These are phyloP conservation scores for Gaertneriomyces semiglobifer DNA, from an alignment of 192 early-diverging fungal species.

Conservation along the genomic window DNA sequence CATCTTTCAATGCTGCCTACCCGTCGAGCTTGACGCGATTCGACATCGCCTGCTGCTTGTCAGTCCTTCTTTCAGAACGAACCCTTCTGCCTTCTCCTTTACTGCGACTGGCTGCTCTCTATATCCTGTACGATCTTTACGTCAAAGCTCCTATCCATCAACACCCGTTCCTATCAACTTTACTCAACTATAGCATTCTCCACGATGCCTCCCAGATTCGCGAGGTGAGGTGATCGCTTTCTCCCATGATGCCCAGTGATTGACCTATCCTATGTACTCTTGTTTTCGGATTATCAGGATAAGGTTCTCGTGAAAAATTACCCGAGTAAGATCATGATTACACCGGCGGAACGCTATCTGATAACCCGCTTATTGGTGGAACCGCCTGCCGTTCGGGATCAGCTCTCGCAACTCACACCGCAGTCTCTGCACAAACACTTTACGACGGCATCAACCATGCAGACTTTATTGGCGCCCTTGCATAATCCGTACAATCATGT, in stretches of 20 bases:
- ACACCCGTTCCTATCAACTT: conserved; percentile 22
- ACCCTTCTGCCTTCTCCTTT: conserved; percentile 10
- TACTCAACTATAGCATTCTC: conserved; percentile 14
- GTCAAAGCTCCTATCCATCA: not conserved
- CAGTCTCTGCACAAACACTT: no score
- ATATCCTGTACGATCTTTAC: conserved; percentile 18
- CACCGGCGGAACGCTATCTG: not conserved
- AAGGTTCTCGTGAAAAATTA: not conserved
- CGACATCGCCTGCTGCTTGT: conserved; percentile 15
- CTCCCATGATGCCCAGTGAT: not conserved
- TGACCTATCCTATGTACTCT: not conserved
- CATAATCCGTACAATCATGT: no score
- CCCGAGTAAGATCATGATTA: not conserved
- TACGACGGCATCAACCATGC: no score
- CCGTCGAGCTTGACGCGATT: conserved; percentile 16
- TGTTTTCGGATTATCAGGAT: not conserved
- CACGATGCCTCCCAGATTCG: not conserved
- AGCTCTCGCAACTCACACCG: no score
- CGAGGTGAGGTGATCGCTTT: not conserved
- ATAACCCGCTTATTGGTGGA: not conserved
- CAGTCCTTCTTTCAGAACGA: conserved; percentile 13
- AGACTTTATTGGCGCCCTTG: no score
- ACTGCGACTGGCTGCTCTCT: conserved; percentile 21
- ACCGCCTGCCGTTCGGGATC: not conserved
- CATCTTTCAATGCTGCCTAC: not conserved